Conservation (phyloP, 1,139 yeast genomes). For the Candida sp. region DNA sequence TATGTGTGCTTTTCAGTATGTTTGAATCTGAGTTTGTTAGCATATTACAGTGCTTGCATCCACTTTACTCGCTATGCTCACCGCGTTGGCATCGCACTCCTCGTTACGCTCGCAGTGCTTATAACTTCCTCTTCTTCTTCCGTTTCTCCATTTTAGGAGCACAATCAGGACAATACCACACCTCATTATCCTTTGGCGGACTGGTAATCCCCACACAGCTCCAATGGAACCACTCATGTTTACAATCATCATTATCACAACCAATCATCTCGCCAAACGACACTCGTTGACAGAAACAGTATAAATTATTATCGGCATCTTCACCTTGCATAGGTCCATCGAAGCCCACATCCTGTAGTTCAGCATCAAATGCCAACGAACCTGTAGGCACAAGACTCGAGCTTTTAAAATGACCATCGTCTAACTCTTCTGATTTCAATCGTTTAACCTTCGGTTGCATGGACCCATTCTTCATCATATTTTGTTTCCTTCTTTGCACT, state of each 20-base stretch:
- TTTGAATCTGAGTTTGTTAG: too few species aligned
- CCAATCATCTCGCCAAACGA: constrained; percentile 93
- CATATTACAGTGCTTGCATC: too few species aligned
- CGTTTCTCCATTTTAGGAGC: constrained; percentile 48
- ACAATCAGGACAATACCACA: constrained; percentile 76
- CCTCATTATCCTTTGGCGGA: constrained; percentile 63
- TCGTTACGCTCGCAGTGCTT: neutral
- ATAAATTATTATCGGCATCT: constrained; percentile 61
- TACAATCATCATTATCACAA: constrained; percentile 80
- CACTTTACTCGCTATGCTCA: too few species aligned
- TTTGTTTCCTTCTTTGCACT: constrained; percentile 21
- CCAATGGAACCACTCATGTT: constrained; percentile 87
- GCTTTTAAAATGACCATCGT: constrained; percentile 7
- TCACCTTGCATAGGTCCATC: constrained; percentile 36
- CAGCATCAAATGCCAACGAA: constrained; percentile 11
- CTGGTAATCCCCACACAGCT: constrained; percentile 75
- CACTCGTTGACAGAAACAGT: constrained; percentile 82
- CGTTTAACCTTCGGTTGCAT: constrained; percentile 19
- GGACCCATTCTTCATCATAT: constrained; percentile 15
- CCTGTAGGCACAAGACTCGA: constrained; percentile 8
- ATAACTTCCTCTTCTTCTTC: constrained; percentile 38
- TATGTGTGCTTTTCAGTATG: too few species aligned
- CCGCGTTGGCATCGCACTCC: too few species aligned
- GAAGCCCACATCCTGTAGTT: constrained; percentile 6
- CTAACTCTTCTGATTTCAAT: constrained; percentile 20